These are phyloP conservation scores for Geotrichum citri-aurantii DNA, from an alignment of 1,139 yeast species.

Conservation along the genomic window DNA sequence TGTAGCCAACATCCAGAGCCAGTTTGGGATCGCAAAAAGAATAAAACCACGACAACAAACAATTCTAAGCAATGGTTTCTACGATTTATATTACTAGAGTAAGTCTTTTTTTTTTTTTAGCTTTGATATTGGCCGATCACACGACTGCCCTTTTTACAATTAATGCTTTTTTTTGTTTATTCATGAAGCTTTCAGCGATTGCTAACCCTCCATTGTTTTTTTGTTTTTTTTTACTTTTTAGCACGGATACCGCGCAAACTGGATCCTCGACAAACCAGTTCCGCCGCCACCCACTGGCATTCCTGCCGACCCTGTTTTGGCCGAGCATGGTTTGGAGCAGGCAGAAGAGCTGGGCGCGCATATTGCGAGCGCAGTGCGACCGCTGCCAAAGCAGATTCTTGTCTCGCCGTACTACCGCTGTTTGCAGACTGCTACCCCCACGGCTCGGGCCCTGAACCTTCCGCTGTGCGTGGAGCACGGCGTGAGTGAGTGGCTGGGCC, in stretches of 20 bases:
- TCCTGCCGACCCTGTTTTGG: conserved; percentile 73
- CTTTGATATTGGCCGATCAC: not conserved
- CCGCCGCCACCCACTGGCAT: conserved; percentile 81
- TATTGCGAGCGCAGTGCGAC: conserved; percentile 34
- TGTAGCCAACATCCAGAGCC: not conserved
- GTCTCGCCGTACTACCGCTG: conserved; percentile 89
- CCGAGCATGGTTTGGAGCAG: conserved; percentile 74
- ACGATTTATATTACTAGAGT: conserved; percentile 20
- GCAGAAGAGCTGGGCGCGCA: conserved; percentile 66
- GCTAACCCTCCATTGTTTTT: no score
- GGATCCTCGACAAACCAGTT: conserved; percentile 53
- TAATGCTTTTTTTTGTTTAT: not conserved
- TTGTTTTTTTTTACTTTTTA: conserved; percentile 18
- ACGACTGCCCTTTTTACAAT: not conserved
- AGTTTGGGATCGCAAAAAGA: no score
- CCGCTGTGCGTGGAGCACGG: conserved; percentile 50
- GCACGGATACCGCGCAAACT: conserved; percentile 79
- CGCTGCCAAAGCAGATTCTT: conserved; percentile 52
- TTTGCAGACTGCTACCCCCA: conserved; percentile 70
- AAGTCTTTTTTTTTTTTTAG: not conserved
- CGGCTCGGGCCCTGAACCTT: conserved; percentile 50
- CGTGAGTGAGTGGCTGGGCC: conserved; percentile 41
- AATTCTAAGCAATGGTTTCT: conserved; percentile 12
- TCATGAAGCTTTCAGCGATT: no score
- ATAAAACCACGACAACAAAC: not conserved